Evolutionary conservation across 2,329 filamentous ascomycete genomes (phyloP), one percentile per base, ranked within the genome.

Genomic region (Aspergillus brasiliensis): DNA sequence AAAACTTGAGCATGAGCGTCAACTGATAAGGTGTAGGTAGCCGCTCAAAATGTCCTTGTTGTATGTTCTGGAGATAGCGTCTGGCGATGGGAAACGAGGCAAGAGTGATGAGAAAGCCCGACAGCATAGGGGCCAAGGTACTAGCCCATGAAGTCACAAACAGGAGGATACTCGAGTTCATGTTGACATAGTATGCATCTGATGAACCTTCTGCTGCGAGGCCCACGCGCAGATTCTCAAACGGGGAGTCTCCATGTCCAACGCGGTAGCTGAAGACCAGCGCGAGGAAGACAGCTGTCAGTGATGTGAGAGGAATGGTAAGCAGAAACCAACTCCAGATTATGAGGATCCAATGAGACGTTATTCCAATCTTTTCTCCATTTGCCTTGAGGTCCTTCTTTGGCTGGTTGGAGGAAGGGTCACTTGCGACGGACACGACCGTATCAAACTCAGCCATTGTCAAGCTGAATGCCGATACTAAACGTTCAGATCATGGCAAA

Each of bases 81-180:
- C 52, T 51, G 2, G 66, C 64, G 6, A 69, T 59, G 17, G 65
- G 67, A 49, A 66, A 71, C 15, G 69, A 70, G 8, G 61, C 62
- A 28, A 71, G 58, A 13, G 63, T 62, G 55, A 71, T 65, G 19
- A 67, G 44, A 44, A 68, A 65, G 10, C 67, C 66, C 1, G 60
- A 54, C n/a, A 71, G 53, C 53, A 70, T 56, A 7, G 67, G 65
- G 0, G 63, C 69, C 2, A 69, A 31, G 13, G 64, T 69, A 49
- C 69, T 71, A 3, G 48, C 48, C 48, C 48, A 58, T 13, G 56
- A 58, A 1, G 56, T 42, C 5, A 62, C 31, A 15, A 62, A 62
- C 11, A 62, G 28, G 7, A 62, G 51, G 0, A 57, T 19, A 47
- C 57, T 60, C 23, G 60, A 60, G 3, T 60, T 62, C 38, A 62